Evolutionary conservation across 2,329 filamentous ascomycete genomes (phyloP), one percentile per base, ranked within the genome.

Genomic region (Cladophialophora carrionii): DNA sequence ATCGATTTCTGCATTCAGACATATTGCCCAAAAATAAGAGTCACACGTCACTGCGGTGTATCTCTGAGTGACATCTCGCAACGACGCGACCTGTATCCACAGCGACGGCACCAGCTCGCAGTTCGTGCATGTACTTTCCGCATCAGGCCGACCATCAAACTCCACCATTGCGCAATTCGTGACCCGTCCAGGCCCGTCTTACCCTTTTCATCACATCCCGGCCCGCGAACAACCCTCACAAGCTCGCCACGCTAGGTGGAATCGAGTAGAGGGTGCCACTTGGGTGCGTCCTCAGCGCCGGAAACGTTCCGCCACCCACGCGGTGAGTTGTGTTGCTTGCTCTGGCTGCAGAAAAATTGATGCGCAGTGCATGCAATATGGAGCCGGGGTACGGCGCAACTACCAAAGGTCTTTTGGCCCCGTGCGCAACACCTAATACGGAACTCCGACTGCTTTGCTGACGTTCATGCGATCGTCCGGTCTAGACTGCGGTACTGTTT

Each of bases 81-180:
- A 51, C 24, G 26, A 14, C 24, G 48, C 48, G 22, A n/a, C 48
- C 48, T 51, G 20, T n/a, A 22, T 29, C 20, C 24, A 51, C 48
- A 26, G 2, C 48, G 12, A 52, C 17, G 48, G 48, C 48, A 52
- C 48, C 48, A 52, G 20, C 46, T 20, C 24, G 14, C n/a, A 51
- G 46, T n/a, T 22, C 10, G 10, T 24, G 48, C 20, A 52, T 54
- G 52, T 54, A 54, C 52, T 54, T 54, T 54, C 52, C 52, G 52
- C 52, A 54, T 54, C 26, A 54, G 52, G 52, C 29, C 52, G 14
- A 32, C 24, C 29, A 43, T 6, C 29, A 29, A 9, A 31, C 52
- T 31, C 52, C 52, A 54, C 52, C 24, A 54, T 54, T 54, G 52
- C 52, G 52, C 52, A 54, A 54, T 54, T 54, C n/a, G 17, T 17